phyloP scores from a whole-genome alignment of 1,284 basidiomycete genomes.

The Singerocomus rubriflavus region DNA sequence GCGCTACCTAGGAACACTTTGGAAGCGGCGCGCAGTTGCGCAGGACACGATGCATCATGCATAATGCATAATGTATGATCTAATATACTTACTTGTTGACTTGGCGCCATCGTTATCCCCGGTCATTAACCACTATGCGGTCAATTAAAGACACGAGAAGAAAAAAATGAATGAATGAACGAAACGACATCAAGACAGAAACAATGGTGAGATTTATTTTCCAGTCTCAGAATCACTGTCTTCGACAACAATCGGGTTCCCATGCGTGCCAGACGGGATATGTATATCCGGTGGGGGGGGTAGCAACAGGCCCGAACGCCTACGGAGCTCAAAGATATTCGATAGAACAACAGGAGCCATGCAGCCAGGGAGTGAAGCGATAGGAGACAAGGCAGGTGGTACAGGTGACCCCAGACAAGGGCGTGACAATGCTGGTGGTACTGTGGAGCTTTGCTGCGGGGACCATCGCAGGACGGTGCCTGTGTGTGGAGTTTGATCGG shows the following conservation, averaged over 20 bases:
- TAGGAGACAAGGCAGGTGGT: not conserved
- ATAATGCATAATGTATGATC: not conserved
- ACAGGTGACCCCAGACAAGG: not conserved
- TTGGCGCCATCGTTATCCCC: not conserved
- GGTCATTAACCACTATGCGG: not conserved
- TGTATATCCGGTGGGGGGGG: conserved; percentile 1
- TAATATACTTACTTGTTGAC: not conserved
- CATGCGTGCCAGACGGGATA: conserved; percentile 10
- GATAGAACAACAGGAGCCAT: not conserved
- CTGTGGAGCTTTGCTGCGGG: conserved; percentile 1
- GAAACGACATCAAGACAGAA: not conserved
- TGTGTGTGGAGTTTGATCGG: conserved; percentile 3
- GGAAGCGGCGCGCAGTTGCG: conserved; percentile 29
- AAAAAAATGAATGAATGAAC: not conserved
- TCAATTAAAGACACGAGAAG: not conserved
- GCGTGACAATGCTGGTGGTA: not conserved
- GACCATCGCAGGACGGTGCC: not conserved
- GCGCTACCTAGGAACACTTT: conserved; percentile 55
- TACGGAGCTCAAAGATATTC: not conserved
- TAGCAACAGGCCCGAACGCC: conserved; percentile 4
- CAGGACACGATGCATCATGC: not conserved
- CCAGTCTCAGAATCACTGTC: conserved; percentile 18
- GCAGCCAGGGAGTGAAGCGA: not conserved
- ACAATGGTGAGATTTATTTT: not conserved
- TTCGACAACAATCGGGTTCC: conserved; percentile 26